phyloP scores from a whole-genome alignment of 495 filamentous ascomycete genomes.

The Lophiotrema nucula region DNA sequence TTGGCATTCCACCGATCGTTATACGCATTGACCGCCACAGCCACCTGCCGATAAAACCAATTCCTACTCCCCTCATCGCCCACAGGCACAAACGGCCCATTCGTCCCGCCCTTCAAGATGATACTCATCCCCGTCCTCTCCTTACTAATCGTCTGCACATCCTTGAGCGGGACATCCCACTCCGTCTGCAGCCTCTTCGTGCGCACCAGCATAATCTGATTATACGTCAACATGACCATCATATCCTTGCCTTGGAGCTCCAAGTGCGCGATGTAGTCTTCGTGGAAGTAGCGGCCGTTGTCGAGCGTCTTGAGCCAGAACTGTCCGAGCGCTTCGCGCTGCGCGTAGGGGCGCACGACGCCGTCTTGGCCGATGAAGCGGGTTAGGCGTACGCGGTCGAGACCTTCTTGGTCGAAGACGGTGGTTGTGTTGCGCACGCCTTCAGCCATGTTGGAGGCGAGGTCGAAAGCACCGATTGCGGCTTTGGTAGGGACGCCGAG shows the following conservation, averaged over 20 bases:
- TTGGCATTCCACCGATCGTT: conserved; percentile 69
- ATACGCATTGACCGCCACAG: conserved; percentile 67
- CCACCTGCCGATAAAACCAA: conserved; percentile 78
- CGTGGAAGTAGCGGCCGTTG: conserved; percentile 95
- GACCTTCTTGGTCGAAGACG: conserved; percentile 89
- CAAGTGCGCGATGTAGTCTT: conserved; percentile 94
- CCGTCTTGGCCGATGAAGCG: conserved; percentile 90
- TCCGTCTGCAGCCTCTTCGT: conserved; percentile 79
- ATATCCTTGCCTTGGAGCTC: conserved; percentile 88
- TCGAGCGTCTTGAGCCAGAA: conserved; percentile 98
- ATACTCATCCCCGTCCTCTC: conserved; percentile 92
- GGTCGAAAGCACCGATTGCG: conserved; percentile 93
- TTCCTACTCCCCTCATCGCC: conserved; percentile 82
- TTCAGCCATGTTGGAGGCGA: conserved; percentile 93
- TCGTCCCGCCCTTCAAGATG: conserved; percentile 81
- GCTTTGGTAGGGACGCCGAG: conserved; percentile 92
- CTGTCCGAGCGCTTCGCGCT: conserved; percentile 93
- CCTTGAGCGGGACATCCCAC: conserved; percentile 94
- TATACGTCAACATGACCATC: conserved; percentile 93
- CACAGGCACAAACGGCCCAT: conserved; percentile 93
- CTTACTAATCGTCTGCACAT: conserved; percentile 95
- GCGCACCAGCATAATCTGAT: conserved; percentile 84
- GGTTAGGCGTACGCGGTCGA: conserved; percentile 88
- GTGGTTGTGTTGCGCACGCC: conserved; percentile 98
- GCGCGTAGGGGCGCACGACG: conserved; percentile 90